Base-by-base conservation (phyloP, 2,329 filamentous ascomycete genomes). In the Lachnum nothofagi region DNA sequence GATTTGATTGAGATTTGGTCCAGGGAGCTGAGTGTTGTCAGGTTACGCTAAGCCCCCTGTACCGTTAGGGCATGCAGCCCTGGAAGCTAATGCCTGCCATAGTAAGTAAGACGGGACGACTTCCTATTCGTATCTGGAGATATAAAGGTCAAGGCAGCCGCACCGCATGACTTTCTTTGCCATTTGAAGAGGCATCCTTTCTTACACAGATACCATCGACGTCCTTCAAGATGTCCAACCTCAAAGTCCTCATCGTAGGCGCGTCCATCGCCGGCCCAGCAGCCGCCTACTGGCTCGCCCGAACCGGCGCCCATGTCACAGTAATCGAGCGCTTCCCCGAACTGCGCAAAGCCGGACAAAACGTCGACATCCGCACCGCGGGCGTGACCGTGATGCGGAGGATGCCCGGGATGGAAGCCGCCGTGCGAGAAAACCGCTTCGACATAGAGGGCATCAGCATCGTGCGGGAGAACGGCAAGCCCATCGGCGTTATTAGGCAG, bases 301-400 rank as follows among this genome's bases (percentile, higher is more conserved):
- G 64, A 27, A 51, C 63, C 19, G 65, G 67, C 27, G 63, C 67
- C 44, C 49, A 59, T 25, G 60, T 71, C 33, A 70, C 69, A 1
- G 51, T 75, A 25, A 55, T 75, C 29, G 73, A 76, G 54, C 68
- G 72, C 2, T 65, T 55, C 22, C 60, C 68, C 2, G 34, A 39
- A 1, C 62, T 80, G 1, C 71, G 78, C 1, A 65, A 68, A 2
- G 67, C 67, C 0, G 79, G 79, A 0, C 71, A 75, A 7, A 75
- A 79, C 38, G 63, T 83, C 33, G 79, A 83, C 56, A 65, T 82
- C 3, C 71, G 74, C 3, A 72, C 68, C 8, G 68, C 71, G 12
- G 77, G 72, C 0, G 68, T 79, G 38, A 66, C 74, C n/a, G 70
- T 77, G 9, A 62, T 79, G 6, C 70, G 67, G 46, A 69, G 69